phyloP scores from a whole-genome alignment of 768 basidiomycete genomes.

The Tylopilus subfusipes region DNA sequence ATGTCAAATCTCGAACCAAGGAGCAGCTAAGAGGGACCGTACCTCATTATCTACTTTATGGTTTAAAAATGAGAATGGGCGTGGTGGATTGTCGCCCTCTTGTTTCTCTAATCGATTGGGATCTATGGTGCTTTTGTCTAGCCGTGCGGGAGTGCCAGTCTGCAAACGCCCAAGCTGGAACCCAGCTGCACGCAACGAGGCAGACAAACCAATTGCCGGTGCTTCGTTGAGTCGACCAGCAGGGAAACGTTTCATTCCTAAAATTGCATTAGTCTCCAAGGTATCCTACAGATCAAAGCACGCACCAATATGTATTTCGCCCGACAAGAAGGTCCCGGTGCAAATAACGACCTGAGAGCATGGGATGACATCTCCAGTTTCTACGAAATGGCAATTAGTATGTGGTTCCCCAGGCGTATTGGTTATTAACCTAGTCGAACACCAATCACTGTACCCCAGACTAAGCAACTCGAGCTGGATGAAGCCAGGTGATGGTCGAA shows the following conservation, averaged over 20 bases:
- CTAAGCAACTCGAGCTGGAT: constrained; percentile 20
- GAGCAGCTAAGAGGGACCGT: constrained; percentile 15
- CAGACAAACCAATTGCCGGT: constrained; percentile 71
- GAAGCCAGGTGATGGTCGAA: constrained; percentile 45
- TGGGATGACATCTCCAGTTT: constrained; percentile 66
- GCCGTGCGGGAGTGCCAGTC: constrained; percentile 82
- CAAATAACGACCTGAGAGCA: constrained; percentile 85
- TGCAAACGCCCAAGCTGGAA: constrained; percentile 83
- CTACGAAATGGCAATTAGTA: constrained; percentile 35
- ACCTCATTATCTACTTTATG: constrained; percentile 68
- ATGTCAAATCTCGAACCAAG: neutral
- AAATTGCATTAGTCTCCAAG: neutral
- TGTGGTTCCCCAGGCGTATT: neutral
- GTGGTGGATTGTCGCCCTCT: constrained; percentile 59
- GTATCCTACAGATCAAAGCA: neutral
- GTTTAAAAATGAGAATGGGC: constrained; percentile 76
- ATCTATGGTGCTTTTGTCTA: constrained; percentile 68
- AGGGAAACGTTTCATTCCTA: constrained; percentile 69
- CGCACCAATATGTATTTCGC: constrained; percentile 85
- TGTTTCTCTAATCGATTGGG: constrained; percentile 61
- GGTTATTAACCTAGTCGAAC: constrained; percentile 56
- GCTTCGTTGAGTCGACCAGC: constrained; percentile 74
- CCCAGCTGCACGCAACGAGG: constrained; percentile 67
- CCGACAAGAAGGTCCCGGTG: constrained; percentile 88
- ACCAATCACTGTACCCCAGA: constrained; percentile 58